Conservation (phyloP, 2,329 filamentous ascomycete genomes). For the Arachnopeziza araneosa region DNA sequence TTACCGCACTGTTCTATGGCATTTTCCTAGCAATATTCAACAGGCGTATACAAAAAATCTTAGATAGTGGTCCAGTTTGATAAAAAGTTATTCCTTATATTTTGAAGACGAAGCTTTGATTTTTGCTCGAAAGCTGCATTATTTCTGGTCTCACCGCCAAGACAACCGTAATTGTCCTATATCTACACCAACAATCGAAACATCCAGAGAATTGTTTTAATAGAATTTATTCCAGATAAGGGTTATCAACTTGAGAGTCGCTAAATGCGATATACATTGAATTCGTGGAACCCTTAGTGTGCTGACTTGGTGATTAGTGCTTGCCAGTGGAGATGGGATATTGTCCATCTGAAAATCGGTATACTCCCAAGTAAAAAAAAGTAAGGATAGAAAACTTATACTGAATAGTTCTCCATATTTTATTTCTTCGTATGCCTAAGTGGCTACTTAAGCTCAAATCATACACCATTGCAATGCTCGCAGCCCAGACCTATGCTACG, state of each 20-base stretch:
- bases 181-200: too few species aligned
- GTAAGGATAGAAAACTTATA: not conserved
- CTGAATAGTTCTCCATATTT: not conserved
- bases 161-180: too few species aligned
- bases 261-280: too few species aligned
- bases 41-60: not conserved
- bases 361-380: not conserved
- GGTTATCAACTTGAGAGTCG: too few species aligned
- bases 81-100: not conserved
- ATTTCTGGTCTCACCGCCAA: too few species aligned
- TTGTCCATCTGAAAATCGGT: too few species aligned
- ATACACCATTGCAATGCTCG: slow-evolving; percentile 8
- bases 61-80: not conserved
- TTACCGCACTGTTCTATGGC: not conserved
- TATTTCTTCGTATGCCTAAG: not conserved
- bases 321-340: too few species aligned
- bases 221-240: too few species aligned
- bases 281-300: too few species aligned
- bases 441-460: not conserved
- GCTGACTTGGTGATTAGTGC: too few species aligned
- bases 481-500: not conserved
- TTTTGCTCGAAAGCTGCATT: not conserved
- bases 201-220: too few species aligned
- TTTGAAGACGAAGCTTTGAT: not conserved
- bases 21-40: not conserved